phyloP scores from a whole-genome alignment of 1,139 yeast species.

The Geotrichum europaeum region DNA sequence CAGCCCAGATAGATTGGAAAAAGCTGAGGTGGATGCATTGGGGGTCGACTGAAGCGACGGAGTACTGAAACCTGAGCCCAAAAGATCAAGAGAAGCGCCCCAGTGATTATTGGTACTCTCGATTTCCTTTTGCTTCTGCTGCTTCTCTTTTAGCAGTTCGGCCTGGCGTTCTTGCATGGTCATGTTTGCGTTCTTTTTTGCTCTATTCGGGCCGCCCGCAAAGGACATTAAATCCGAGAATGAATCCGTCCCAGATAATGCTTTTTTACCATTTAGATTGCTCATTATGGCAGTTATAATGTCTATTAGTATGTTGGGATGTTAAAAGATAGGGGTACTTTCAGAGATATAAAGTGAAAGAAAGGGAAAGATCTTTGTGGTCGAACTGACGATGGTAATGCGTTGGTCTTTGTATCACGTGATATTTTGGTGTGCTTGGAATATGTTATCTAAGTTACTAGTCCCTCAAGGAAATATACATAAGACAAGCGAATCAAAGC shows the following conservation, averaged over 20 bases:
- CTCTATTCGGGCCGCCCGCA: constrained; percentile 16
- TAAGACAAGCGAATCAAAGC: too few species aligned
- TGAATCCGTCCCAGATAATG: constrained; percentile 19
- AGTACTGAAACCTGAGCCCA: constrained; percentile 17
- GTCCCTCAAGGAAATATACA: background rate
- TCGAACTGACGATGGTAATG: background rate
- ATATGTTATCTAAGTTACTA: background rate
- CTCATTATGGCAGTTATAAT: background rate
- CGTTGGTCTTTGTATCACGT: background rate
- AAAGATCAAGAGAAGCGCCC: constrained; percentile 9
- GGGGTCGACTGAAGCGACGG: constrained; percentile 12
- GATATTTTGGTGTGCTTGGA: background rate
- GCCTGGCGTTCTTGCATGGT: constrained; percentile 28
- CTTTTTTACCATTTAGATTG: constrained; percentile 8
- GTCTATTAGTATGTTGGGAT: background rate
- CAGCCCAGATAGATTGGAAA: background rate
- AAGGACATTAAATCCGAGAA: constrained; percentile 24
- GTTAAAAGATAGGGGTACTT: background rate
- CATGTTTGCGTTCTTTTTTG: constrained; percentile 22
- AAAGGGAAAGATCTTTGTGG: background rate
- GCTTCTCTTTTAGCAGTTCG: constrained; percentile 18
- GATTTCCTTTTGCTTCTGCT: constrained; percentile 12
- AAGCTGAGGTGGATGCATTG: constrained; percentile 5
- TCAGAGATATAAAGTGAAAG: background rate
- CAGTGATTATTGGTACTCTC: constrained; percentile 1